Conservation (phyloP, 2,329 filamentous ascomycete genomes). For the Hymenoscyphus occultus region DNA sequence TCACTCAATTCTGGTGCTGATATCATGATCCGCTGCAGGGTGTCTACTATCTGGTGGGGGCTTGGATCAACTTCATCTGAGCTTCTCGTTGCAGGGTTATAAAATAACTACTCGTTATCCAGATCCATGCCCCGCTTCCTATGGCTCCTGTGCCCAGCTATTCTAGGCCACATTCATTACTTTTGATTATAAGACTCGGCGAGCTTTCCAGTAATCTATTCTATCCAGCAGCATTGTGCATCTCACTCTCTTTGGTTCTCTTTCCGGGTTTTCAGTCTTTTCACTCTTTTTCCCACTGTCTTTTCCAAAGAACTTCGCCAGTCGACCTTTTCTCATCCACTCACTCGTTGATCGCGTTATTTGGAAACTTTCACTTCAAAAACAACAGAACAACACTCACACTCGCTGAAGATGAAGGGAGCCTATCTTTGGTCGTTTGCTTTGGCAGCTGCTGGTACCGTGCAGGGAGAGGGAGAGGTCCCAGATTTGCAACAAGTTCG, state of each 20-base stretch:
- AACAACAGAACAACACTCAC: conserved; percentile 3
- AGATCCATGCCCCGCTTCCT: conserved; percentile 2
- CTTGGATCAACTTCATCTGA: background rate
- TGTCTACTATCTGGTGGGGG: background rate
- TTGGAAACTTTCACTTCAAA: background rate
- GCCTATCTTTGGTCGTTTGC: conserved; percentile 8
- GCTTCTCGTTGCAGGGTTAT: background rate
- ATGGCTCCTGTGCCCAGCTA: background rate
- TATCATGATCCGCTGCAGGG: conserved; percentile 1
- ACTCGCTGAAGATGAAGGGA: conserved; percentile 12
- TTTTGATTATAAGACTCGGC: background rate
- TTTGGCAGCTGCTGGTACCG: background rate
- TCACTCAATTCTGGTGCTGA: conserved; percentile 1
- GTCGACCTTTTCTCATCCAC: conserved; percentile 1
- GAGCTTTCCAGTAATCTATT: background rate
- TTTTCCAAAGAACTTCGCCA: background rate
- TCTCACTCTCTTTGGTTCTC: background rate
- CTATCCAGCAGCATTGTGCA: background rate
- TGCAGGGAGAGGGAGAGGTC: background rate
- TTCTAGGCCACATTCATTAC: background rate
- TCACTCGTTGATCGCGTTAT: conserved; percentile 7
- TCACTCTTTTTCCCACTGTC: background rate
- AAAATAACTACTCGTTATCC: conserved; percentile 3
- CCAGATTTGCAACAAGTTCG: background rate
- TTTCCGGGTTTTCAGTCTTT: background rate